A percentile compares a stretch with the other conserved stretches of the same genome.
phyloP scores from a whole-genome alignment of 345 rosid genomes.

The Hibiscus tridactylites region DNA sequence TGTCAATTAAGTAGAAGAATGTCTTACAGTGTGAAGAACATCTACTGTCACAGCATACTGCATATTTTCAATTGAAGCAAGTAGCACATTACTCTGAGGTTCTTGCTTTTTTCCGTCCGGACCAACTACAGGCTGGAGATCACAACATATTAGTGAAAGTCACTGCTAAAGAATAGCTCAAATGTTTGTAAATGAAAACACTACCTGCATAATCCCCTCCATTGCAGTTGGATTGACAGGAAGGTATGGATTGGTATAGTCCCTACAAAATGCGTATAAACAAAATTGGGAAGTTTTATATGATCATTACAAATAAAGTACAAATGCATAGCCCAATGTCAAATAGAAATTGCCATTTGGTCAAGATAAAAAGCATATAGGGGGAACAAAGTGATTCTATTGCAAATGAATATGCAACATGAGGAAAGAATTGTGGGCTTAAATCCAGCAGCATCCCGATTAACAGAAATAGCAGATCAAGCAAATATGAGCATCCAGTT shows the following conservation, averaged over 20 bases:
- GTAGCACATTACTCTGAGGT: constrained; percentile 88
- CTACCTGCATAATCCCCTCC: constrained; percentile 77
- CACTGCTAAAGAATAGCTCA: not conserved
- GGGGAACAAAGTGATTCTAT: not conserved
- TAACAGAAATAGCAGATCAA: not conserved
- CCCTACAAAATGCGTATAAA: constrained; percentile 40
- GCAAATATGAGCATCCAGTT: not conserved
- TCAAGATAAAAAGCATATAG: not conserved
- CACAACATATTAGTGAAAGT: constrained; percentile 9
- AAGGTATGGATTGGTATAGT: constrained; percentile 92
- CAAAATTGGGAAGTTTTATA: constrained; percentile 15
- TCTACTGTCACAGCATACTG: constrained; percentile 96
- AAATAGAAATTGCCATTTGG: not conserved
- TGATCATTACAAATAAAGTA: constrained; percentile 2
- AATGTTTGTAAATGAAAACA: constrained; percentile 9
- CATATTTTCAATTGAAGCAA: constrained; percentile 94
- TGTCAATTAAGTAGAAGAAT: constrained; percentile 3
- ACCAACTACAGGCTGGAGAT: constrained; percentile 60
- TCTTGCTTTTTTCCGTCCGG: constrained; percentile 90
- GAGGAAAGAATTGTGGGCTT: not conserved
- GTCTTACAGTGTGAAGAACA: constrained; percentile 74
- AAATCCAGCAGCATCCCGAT: not conserved
- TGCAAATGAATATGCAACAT: not conserved
- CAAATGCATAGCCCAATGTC: not conserved
- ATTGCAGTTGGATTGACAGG: constrained; percentile 96